Percentiles rank a stretch among this genome's conserved stretches.
These are phyloP conservation scores for Penium margaritaceum DNA, from an alignment of 139 green algal species.

Conservation along the genomic window DNA sequence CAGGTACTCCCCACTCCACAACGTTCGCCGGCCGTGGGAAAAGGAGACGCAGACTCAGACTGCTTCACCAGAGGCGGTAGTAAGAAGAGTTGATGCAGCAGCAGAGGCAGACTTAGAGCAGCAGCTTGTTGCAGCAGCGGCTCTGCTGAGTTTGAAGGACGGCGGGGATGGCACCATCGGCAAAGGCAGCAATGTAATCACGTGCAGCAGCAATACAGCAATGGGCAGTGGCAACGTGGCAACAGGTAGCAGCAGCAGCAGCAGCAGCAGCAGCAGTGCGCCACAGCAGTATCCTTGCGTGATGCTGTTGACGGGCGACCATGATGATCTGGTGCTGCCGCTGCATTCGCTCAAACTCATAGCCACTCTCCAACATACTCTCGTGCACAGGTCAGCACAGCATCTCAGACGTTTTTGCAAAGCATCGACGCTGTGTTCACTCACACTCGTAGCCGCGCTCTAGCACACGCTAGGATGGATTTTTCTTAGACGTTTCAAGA, in stretches of 20 bases:
- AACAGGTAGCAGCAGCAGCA: slow-evolving; percentile 38
- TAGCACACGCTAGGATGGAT: too few species aligned
- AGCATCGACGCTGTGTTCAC: too few species aligned
- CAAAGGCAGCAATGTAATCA: too few species aligned
- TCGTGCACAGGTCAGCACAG: too few species aligned
- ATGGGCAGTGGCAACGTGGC: slow-evolving; percentile 7
- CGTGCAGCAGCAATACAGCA: neutral
- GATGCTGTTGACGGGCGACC: slow-evolving; percentile 75
- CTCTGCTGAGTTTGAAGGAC: too few species aligned
- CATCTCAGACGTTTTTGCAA: too few species aligned
- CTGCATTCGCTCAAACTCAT: slow-evolving; percentile 83
- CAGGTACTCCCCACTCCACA: slow-evolving; percentile 78
- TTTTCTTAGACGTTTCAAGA: too few species aligned
- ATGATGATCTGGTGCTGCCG: slow-evolving; percentile 80
- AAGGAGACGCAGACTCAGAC: neutral
- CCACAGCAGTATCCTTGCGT: slow-evolving; percentile 72
- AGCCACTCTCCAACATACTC: too few species aligned
- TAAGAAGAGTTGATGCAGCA: neutral
- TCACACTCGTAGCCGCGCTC: too few species aligned
- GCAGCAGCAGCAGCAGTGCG: neutral
- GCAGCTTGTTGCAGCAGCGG: too few species aligned
- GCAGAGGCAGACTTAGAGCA: neutral
- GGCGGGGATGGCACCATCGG: too few species aligned
- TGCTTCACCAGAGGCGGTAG: neutral
- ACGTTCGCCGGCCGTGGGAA: slow-evolving; percentile 60